Percentiles rank a stretch among this genome's conserved stretches.
Evolutionary conservation across 164 flowering plant genomes (phyloP).

Genomic region (Buxus sempervirens): DNA sequence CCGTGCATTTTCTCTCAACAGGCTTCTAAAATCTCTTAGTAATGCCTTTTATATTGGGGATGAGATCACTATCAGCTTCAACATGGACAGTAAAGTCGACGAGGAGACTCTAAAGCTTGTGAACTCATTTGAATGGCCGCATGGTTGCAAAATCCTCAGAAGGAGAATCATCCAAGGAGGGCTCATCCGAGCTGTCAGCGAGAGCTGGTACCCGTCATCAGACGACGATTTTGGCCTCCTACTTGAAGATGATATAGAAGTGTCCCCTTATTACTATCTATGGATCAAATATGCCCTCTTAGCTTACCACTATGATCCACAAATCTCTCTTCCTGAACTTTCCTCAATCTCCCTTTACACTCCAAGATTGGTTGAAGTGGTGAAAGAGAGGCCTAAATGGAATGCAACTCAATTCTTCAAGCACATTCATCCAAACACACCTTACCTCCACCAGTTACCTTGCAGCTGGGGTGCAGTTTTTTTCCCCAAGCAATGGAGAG

Average conservation of each 20-base stretch:
- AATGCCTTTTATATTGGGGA: constrained; percentile 80
- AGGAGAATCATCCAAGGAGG: constrained; percentile 98
- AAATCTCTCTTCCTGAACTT: constrained; percentile 82
- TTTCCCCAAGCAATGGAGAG: constrained; percentile 99
- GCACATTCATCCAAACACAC: constrained; percentile 84
- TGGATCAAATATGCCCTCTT: constrained; percentile 92
- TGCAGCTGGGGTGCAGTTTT: constrained; percentile 99
- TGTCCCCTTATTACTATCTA: constrained; percentile 89
- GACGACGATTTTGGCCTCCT: constrained; percentile 88
- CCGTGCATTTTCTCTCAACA: constrained; percentile 57
- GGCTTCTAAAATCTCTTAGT: constrained; percentile 79
- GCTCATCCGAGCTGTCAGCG: constrained; percentile 92
- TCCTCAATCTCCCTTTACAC: constrained; percentile 91
- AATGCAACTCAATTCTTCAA: constrained; percentile 80
- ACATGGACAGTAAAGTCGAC: constrained; percentile 96
- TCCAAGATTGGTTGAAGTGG: constrained; percentile 80
- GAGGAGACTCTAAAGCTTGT: constrained; percentile 64
- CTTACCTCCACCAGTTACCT: constrained; percentile 92
- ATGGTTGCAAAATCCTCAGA: constrained; percentile 74
- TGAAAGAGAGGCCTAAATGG: constrained; percentile 94
- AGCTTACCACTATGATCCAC: constrained; percentile 90
- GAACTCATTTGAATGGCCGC: constrained; percentile 78
- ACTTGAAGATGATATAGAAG: constrained; percentile 96
- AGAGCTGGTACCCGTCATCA: constrained; percentile 95
- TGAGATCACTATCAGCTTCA: constrained; percentile 79